Base-by-base conservation (phyloP, 2,329 filamentous ascomycete genomes). In the Ilyonectria sp. region DNA sequence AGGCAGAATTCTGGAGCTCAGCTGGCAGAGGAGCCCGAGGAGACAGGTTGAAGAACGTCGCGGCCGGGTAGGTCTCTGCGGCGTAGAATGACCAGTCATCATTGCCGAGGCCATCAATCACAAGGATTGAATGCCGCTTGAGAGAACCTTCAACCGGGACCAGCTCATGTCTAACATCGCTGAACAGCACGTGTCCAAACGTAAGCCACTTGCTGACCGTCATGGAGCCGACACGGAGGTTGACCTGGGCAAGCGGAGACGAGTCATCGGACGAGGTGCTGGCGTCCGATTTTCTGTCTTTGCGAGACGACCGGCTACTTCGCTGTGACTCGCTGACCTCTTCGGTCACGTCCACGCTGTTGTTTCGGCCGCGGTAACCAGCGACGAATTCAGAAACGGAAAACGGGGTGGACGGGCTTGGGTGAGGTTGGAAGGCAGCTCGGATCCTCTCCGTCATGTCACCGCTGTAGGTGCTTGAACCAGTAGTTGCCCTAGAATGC, bases 71-170 rank as follows among this genome's bases (percentile, higher is more conserved):
- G 1, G 92, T 94, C 76, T 95, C 90, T 7, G 93, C 92, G 21
- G 93, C 93, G 73, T 94, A 95, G 78, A 94, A 95, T 0, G 93
- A 95, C 93, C 93, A 96, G 76, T 96, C 93, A 71, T 92, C 90
- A 75, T 94, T 95, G n/a, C 93, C 93, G 33, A 96, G 89, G 6
- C 93, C 93, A 80, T 96, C 93, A 63, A 96, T 87, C 19, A 96
- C 91, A 4, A 96, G 85, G 29, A 96, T 89, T 0, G 89, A 90
- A 63, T 84, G 91, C 61, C 82, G 88, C 82, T 86, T 73, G 21
- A 74, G 63, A 0, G 75, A 74, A 6, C 76, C 70, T 21, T 77
- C 75, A 6, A 74, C 81, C 76, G 81, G 85, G 0, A 86, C 82
- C 23, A 95, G 85, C 71, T 94, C 91, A 52, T 93, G 91, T 29